Conservation (phyloP, 2,329 filamentous ascomycete species). For the Pyrenochaeta sp. region DNA sequence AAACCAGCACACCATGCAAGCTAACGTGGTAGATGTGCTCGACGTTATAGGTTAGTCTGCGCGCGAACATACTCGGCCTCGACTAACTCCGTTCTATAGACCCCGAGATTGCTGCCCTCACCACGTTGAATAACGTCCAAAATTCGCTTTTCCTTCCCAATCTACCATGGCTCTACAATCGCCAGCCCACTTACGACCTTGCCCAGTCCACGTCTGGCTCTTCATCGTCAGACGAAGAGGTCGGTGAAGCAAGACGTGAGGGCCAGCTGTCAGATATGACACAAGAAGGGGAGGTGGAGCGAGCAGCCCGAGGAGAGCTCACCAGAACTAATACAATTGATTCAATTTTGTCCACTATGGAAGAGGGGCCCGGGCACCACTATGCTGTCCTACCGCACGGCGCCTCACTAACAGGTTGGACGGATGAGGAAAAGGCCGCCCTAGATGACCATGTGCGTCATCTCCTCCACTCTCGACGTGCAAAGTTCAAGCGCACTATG, state of each 20-base stretch:
- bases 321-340: slow-evolving; percentile 41
- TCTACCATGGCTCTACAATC: slow-evolving; percentile 76
- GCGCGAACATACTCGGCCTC: slow-evolving; percentile 4
- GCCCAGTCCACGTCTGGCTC: slow-evolving; percentile 57
- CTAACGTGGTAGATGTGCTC: slow-evolving; percentile 70
- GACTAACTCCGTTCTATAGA: slow-evolving; percentile 62
- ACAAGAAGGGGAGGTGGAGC: slow-evolving; percentile 23
- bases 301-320: slow-evolving; percentile 18
- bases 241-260: slow-evolving; percentile 15
- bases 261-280: slow-evolving; percentile 26
- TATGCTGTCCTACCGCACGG: slow-evolving; percentile 84
- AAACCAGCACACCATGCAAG: slow-evolving; percentile 60
- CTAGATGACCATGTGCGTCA: slow-evolving; percentile 88
- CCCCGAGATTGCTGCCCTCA: slow-evolving; percentile 82
- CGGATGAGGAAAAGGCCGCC: slow-evolving; percentile 73
- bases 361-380: slow-evolving; percentile 63
- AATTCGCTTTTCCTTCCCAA: slow-evolving; percentile 89
- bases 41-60: slow-evolving; percentile 70
- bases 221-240: slow-evolving; percentile 39
- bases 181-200: slow-evolving; percentile 79
- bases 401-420: slow-evolving; percentile 78
- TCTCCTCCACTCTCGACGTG: slow-evolving; percentile 81
- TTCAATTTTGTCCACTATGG: slow-evolving; percentile 42
- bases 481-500: slow-evolving; percentile 79
- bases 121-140: slow-evolving; percentile 89